Percentiles rank a stretch among this genome's conserved stretches.
Conservation (phyloP, 192 early-diverging fungal species). For the Coemansia sp. region DNA sequence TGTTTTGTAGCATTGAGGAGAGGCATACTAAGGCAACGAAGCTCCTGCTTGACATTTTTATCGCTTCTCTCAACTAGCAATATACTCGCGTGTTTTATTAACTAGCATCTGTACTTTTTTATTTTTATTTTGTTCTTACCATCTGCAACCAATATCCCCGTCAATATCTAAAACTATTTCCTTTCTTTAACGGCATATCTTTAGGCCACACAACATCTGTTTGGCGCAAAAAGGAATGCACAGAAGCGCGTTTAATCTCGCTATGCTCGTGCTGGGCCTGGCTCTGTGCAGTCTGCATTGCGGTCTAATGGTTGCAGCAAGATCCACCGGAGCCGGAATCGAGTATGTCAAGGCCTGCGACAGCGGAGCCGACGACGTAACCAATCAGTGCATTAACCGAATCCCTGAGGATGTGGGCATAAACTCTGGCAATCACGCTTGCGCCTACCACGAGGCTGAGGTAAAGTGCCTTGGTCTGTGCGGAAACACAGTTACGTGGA, state of each 20-base stretch:
- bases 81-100: too few relatives aligned
- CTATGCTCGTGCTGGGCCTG: background rate
- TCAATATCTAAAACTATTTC: background rate
- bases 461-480: slow-evolving; percentile 52
- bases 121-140: background rate
- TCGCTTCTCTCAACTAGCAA: background rate
- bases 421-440: slow-evolving; percentile 43
- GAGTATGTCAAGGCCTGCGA: slow-evolving; percentile 55
- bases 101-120: background rate
- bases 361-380: slow-evolving; percentile 52
- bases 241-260: background rate
- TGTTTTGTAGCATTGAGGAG: background rate
- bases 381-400: slow-evolving; percentile 56
- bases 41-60: background rate
- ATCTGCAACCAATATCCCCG: background rate
- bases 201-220: background rate
- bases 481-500: slow-evolving; percentile 55
- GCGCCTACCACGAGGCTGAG: slow-evolving; percentile 57
- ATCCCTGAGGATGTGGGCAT: slow-evolving; percentile 51
- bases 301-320: background rate
- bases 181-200: background rate
- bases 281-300: slow-evolving; percentile 1
- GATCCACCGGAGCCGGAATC: slow-evolving; percentile 23
- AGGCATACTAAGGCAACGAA: background rate
- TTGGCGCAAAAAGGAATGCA: background rate